Evolutionary conservation across 805 yeast species (phyloP), one percentile per base, ranked within the genome.

Genomic region (Kregervanrija fluxuum): DNA sequence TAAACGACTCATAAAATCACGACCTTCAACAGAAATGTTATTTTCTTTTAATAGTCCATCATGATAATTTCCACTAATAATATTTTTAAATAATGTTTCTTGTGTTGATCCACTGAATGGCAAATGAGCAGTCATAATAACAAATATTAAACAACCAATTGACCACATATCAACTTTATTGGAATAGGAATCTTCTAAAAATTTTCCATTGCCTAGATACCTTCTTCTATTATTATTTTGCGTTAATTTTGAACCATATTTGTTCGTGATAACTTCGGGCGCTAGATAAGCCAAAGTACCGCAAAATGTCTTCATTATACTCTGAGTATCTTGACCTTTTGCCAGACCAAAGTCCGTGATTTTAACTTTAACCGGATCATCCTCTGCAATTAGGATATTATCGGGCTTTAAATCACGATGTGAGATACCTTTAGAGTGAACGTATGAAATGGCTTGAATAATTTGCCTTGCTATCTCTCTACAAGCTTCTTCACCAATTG

Each of bases 391-490:
- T 45, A 93, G 68, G 11, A 93, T 87, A 63, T 93, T 93, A 61
- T 93, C 99, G 0, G 99, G 99, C 61, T 93, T 93, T 53, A 93
- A 68, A 65, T 93, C 99, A 47, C 99, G 73, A 62, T 93, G 99
- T n/a, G 95, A 84, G 28, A 93, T 90, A 1, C 96, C 97, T 59
- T 82, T 68, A 2, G 77, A 75, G 66, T 93, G 99, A 35, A 93
- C 95, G 57, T 93, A 90, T 37, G 78, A 74, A 5, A 93, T 81
- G 0, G 96, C 97, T 48, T 79, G 77, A 35, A 93, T 65, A 2
- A 91, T 81, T 63, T 93, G 99, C 51, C 78, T 77, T 2, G 95
- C 75, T 22, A 93, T 86, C 48, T 86, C 96, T 53, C 85, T 81
- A 8, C 90, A 85, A 3, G 95, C 93, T 40, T 80, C 89, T 62